Percentiles rank a stretch among this genome's conserved stretches.
Conservation (phyloP, 352 stramenopile genomes). For the Blastocystis sp. region DNA sequence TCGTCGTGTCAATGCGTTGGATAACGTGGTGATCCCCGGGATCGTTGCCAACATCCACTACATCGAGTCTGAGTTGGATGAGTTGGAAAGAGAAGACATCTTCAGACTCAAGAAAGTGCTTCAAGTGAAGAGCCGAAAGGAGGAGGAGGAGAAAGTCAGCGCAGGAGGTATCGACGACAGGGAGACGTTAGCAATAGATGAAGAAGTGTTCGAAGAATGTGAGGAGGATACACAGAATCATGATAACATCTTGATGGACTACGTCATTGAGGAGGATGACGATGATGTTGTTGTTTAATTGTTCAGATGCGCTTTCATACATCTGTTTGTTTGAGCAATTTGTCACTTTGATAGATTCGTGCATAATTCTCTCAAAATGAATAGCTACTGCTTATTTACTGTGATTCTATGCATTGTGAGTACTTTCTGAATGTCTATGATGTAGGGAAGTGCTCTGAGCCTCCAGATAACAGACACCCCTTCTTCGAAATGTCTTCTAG, state of each 20-base stretch:
- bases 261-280: conserved; percentile 69
- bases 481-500: background rate
- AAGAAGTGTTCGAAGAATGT: conserved; percentile 45
- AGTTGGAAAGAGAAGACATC: conserved; percentile 94
- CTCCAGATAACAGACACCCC: background rate
- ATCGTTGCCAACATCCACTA: conserved; percentile 92
- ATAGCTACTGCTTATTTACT: background rate
- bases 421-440: background rate
- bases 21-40: conserved; percentile 97
- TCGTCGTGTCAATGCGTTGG: conserved; percentile 94
- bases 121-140: conserved; percentile 83
- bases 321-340: conserved; percentile 24
- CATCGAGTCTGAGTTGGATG: conserved; percentile 92
- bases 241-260: conserved; percentile 69
- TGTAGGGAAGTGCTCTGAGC: background rate
- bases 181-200: background rate
- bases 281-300: conserved; percentile 68
- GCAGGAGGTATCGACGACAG: conserved; percentile 68
- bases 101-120: conserved; percentile 92
- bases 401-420: background rate
- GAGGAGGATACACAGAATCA: conserved; percentile 65
- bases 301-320: conserved; percentile 39
- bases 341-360: conserved; percentile 16
- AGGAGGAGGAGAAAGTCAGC: conserved; percentile 69
- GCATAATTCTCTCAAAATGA: background rate